These are phyloP conservation scores for Emiliania huxleyi DNA, from an alignment of 78 protist genomes.

Conservation along the genomic window DNA sequence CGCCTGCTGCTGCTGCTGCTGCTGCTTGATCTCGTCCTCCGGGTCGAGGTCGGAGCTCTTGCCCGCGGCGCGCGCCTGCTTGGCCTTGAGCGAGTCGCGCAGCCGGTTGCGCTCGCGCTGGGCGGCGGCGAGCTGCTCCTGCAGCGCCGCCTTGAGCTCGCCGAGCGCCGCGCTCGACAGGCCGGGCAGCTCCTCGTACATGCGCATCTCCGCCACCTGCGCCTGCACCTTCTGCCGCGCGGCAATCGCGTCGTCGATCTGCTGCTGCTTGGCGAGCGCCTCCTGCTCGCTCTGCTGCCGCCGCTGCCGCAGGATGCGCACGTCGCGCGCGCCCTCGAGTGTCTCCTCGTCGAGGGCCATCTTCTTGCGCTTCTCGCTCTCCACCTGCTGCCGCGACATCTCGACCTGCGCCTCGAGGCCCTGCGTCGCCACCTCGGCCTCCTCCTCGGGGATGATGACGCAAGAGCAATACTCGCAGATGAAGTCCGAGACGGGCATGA, in stretches of 20 bases:
- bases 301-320: neutral
- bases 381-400: neutral
- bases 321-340: neutral
- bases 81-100: neutral
- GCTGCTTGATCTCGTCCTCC: neutral
- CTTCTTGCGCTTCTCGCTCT: neutral
- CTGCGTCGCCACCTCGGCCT: neutral
- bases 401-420: neutral
- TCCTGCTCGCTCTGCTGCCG: neutral
- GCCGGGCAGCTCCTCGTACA: neutral
- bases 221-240: neutral
- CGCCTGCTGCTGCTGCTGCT: neutral
- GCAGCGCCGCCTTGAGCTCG: neutral
- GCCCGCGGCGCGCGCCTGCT: neutral
- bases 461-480: constrained; percentile 21
- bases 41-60: neutral
- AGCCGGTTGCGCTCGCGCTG: neutral
- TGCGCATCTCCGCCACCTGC: neutral
- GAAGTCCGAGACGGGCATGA: constrained; percentile 12
- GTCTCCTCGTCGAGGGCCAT: neutral
- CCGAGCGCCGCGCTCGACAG: neutral
- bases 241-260: neutral
- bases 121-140: neutral
- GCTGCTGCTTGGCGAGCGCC: neutral
- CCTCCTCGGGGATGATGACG: constrained; percentile 24